Evolutionary conservation across 2,329 filamentous ascomycete genomes (phyloP), one percentile per base, ranked within the genome.

Genomic region (Hypoxylon rubiginosum): DNA sequence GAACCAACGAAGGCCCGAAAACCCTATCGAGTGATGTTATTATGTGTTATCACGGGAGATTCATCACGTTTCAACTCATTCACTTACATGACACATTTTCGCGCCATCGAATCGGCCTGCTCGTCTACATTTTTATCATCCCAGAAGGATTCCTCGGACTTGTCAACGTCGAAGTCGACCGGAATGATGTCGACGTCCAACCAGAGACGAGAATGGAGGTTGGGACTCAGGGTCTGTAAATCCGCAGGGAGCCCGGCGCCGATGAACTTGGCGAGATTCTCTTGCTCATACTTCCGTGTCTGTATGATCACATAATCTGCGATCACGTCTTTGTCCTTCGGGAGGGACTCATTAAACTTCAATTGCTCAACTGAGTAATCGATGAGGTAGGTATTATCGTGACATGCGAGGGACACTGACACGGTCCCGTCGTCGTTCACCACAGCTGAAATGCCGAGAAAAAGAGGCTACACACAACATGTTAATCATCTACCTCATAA

Each of bases 71-170:
- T 15, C n/a, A 11, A 15, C 24, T 19, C 32, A 19, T 46, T 7
- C 3, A 80, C 86, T 78, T 79, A 91, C 90, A 90, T 86, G 67
- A 94, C 85, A 76, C 91, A 93, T 81, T 94, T 94, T 66, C 92
- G 85, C 1, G 90, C 90, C 86, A 94, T 91, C 0, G 90, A 92
- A 75, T 95, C 92, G 1, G 92, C 92, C 77, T 94, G 90, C 76
- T 96, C 92, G 72, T 94, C 92, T 4, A 94, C 84, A n/a, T 84
- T 81, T 74, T 88, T 88, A 34, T 80, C 77, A 49, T 84, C 81
- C 83, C 85, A 87, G 67, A 84, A 82, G 49, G 65, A 65, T 19
- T 73, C 79, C 71, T 81, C 80, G 67, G 78, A 74, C 45, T 82
- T 79, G 11, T 83, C 78, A 58, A 84, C 82, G 4, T 83, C 82